Conservation (phyloP, 2,329 filamentous ascomycete genomes). For the Curvularia sp. region DNA sequence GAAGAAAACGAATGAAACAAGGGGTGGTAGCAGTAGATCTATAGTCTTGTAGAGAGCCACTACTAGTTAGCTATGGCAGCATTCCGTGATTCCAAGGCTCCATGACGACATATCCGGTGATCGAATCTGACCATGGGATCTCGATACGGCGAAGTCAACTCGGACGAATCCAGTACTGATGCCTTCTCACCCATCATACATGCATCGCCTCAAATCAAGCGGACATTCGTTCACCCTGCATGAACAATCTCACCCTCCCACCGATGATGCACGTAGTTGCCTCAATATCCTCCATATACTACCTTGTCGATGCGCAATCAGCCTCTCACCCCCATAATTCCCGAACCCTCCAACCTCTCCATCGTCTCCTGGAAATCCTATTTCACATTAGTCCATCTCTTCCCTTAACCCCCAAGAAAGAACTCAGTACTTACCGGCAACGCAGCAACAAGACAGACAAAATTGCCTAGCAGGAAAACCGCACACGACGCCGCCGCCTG, state of each 20-base stretch:
- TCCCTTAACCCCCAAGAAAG: background rate
- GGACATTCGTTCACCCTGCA: background rate
- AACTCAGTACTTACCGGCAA: slow-evolving; percentile 4
- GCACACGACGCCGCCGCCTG: background rate
- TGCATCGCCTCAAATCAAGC: background rate
- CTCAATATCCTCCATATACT: too few relatives aligned
- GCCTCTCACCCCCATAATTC: slow-evolving; percentile 1
- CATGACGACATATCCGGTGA: background rate
- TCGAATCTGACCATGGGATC: background rate
- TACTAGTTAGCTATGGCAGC: background rate
- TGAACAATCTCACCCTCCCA: background rate
- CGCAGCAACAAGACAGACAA: slow-evolving; percentile 7
- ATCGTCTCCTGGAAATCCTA: slow-evolving; percentile 9
- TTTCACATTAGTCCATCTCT: background rate
- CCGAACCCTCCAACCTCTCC: slow-evolving; percentile 1
- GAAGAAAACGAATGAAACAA: too few relatives aligned
- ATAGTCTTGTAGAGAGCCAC: background rate
- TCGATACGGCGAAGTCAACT: too few relatives aligned
- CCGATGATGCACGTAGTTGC: background rate
- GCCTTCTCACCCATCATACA: background rate
- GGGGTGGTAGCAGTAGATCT: background rate
- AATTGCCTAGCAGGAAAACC: slow-evolving; percentile 9
- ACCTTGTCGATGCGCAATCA: background rate
- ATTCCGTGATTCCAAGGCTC: background rate
- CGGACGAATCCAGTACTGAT: background rate